A percentile compares a stretch with the other conserved stretches of the same genome.
Conservation (phyloP, 2,329 filamentous ascomycete genomes). For the Daldinia sp. region DNA sequence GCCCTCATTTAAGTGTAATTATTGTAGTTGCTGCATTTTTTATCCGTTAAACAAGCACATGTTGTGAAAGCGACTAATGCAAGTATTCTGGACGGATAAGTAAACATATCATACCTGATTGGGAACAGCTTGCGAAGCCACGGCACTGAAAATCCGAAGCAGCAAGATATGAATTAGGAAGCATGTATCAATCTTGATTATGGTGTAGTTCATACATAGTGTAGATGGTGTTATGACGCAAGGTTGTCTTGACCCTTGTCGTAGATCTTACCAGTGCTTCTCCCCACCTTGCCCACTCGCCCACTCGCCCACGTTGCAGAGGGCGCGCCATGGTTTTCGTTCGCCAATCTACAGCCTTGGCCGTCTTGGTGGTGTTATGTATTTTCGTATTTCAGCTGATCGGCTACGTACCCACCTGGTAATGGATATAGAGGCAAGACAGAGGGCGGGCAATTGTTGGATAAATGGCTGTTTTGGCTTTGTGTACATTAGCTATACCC, state of each 20-base stretch:
- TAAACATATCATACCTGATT: neutral
- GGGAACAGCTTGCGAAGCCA: constrained; percentile 5
- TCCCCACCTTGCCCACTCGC: constrained; percentile 6
- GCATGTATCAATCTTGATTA: constrained; percentile 10
- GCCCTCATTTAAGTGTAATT: neutral
- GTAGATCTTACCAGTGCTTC: constrained; percentile 31
- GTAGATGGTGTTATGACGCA: constrained; percentile 29
- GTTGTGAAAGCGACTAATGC: too few species aligned
- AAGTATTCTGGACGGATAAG: too few species aligned
- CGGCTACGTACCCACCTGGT: neutral
- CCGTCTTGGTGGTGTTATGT: constrained; percentile 6
- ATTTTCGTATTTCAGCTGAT: constrained; percentile 1
- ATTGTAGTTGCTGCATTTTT: neutral
- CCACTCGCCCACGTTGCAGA: constrained; percentile 13
- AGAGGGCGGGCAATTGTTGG: neutral
- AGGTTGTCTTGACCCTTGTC: constrained; percentile 15
- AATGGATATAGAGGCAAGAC: neutral
- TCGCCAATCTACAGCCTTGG: constrained; percentile 23
- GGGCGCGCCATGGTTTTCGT: constrained; percentile 6
- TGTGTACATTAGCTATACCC: neutral
- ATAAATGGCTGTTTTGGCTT: neutral
- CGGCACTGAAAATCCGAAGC: neutral
- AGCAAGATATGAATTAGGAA: neutral
- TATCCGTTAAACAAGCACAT: neutral
- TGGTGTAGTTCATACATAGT: too few species aligned